Conservation (phyloP, 805 yeast genomes). For the Schizosaccharomyces octosporus region DNA sequence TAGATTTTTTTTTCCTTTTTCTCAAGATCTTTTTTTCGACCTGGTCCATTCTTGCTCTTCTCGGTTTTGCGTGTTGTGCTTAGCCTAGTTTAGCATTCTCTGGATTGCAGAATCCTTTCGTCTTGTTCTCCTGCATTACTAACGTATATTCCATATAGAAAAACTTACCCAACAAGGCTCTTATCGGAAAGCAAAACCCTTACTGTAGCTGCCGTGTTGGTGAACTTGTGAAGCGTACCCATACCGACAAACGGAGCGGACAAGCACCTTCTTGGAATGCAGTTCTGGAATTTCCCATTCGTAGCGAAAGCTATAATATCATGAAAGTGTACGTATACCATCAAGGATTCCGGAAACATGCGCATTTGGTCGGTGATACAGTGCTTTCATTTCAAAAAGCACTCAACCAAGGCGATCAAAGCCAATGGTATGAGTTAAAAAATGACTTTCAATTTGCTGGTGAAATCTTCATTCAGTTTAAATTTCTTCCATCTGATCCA, state of each 20-base stretch:
- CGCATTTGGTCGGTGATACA: constrained; percentile 62
- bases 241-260: constrained; percentile 64
- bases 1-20: too few species aligned
- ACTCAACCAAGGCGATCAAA: constrained; percentile 50
- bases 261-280: constrained; percentile 80
- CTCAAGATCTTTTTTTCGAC: too few species aligned
- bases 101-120: too few species aligned
- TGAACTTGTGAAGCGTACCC: constrained; percentile 57
- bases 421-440: constrained; percentile 55
- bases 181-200: constrained; percentile 82
- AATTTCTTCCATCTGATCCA: constrained; percentile 41
- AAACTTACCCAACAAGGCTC: constrained; percentile 65
- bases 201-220: constrained; percentile 64
- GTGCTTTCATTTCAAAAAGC: constrained; percentile 58
- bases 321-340: constrained; percentile 57
- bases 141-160: constrained; percentile 13
- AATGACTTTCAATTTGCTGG: constrained; percentile 63
- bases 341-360: constrained; percentile 39
- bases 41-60: too few species aligned
- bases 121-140: background rate
- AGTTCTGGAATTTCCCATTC: constrained; percentile 41
- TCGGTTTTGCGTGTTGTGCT: too few species aligned
- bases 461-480: constrained; percentile 68
- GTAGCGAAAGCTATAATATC: constrained; percentile 32
- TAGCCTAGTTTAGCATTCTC: background rate